Evolutionary conservation across 306 rosid species (phyloP), one percentile per base, ranked within the genome.

Genomic region (Dalbergia cochinchinensis): DNA sequence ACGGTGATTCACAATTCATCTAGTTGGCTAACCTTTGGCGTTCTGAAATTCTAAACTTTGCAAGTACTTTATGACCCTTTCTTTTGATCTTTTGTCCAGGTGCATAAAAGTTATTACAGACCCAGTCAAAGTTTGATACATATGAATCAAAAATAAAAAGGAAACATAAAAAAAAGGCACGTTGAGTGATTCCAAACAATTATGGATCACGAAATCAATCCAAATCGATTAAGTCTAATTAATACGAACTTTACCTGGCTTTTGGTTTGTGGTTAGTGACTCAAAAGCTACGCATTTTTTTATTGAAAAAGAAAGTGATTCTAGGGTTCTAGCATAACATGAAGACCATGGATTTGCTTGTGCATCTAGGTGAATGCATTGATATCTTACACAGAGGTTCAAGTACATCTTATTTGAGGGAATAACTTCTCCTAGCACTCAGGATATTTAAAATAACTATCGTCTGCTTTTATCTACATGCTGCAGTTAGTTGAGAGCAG

Each of bases 1-100:
- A 79, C 65, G 48, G 64, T 55, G 79, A 64, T 55, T 65, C 76
- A 71, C 66, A 33, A 35, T 19, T 48, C 61, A 67, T 78, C 39
- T 16, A 20, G 41, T 34, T 70, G 79, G 76, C 7, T 39, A 35
- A 20, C 65, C 59, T 26, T 74, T 61, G 74, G 39, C 8, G 6
- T 67, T 62, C 20, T 42, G 2, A 31, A 59, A 68, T 54, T 48
- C 69, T 69, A 11, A 63, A 51, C 5, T 37, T 53, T 60, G 44
- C 71, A 33, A 9, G 5, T 57, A 31, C 34, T 16, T 26, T n/a
- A 11, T 54, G 20, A 42, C 41, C 53, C 67, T 34, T 45, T 45
- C 13, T n/a, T 20, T 71, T 55, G 18, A n/a, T 41, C 33, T 20
- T 73, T 58, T 42, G 64, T n/a, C 45, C 20, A 0, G 72, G 42